phyloP scores from a whole-genome alignment of 805 yeast genomes.

The Candida anglica region DNA sequence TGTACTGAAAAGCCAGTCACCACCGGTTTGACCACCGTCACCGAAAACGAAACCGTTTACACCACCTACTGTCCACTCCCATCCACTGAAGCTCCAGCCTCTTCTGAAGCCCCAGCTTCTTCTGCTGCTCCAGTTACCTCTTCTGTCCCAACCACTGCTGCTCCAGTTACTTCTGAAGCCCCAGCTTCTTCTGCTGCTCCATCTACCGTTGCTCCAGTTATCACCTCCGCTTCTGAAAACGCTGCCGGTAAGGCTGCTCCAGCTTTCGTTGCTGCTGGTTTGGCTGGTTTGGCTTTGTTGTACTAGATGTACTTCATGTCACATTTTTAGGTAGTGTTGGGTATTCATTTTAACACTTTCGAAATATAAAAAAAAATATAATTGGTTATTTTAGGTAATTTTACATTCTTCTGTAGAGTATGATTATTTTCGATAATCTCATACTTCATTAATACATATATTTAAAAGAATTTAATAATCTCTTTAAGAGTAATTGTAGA shows the following conservation, averaged over 20 bases:
- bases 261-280: slow-evolving; percentile 19
- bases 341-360: not conserved
- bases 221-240: slow-evolving; percentile 11
- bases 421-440: no score
- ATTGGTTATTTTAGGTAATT: no score
- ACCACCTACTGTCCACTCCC: slow-evolving; percentile 20
- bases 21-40: slow-evolving; percentile 21
- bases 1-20: slow-evolving; percentile 17
- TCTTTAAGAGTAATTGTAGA: no score
- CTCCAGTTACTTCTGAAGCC: slow-evolving; percentile 9
- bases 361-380: no score
- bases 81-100: slow-evolving; percentile 7
- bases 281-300: slow-evolving; percentile 16
- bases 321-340: not conserved
- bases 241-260: slow-evolving; percentile 10
- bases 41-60: slow-evolving; percentile 15
- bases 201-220: slow-evolving; percentile 9
- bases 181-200: slow-evolving; percentile 9
- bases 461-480: not conserved
- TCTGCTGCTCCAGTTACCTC: slow-evolving; percentile 7
- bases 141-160: slow-evolving; percentile 7
- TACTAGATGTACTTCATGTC: slow-evolving; percentile 6
- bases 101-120: no score
- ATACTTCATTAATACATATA: not conserved
- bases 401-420: no score